Percentiles rank a stretch among this genome's conserved stretches.
Evolutionary conservation across 768 basidiomycete genomes (phyloP).

Genomic region (Galerina marginata): DNA sequence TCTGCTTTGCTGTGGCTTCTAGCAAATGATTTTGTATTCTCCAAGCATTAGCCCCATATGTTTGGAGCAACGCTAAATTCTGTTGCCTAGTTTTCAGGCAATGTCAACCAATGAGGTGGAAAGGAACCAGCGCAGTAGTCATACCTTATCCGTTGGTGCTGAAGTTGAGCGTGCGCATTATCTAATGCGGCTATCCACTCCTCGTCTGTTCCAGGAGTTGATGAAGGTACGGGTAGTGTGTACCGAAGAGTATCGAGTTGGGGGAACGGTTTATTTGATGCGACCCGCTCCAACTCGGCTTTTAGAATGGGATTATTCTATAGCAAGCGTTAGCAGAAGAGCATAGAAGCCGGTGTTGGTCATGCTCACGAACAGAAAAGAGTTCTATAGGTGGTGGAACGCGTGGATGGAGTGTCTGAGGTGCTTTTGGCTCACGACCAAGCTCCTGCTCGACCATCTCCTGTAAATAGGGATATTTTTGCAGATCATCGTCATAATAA

Average conservation of each 20-base stretch:
- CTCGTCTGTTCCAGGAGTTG: conserved; percentile 67
- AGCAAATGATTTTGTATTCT: conserved; percentile 89
- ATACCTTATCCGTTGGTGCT: conserved; percentile 84
- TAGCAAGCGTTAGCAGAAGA: background rate
- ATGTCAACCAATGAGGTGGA: conserved; percentile 4
- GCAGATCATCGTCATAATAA: conserved; percentile 94
- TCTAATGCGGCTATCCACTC: conserved; percentile 78
- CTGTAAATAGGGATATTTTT: conserved; percentile 70
- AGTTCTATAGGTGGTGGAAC: conserved; percentile 70
- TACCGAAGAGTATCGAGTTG: conserved; percentile 76
- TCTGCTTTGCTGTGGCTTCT: conserved; percentile 74
- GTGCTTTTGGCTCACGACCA: conserved; percentile 65
- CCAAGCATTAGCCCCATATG: conserved; percentile 91
- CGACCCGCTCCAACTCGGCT: conserved; percentile 78
- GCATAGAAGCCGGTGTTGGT: conserved; percentile 2
- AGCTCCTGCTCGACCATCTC: conserved; percentile 81
- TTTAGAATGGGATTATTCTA: conserved; percentile 74
- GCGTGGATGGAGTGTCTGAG: conserved; percentile 69
- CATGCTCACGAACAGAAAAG: conserved; percentile 68
- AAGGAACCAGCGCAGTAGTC: conserved; percentile 19
- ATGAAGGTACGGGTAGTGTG: conserved; percentile 70
- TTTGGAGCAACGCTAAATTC: conserved; percentile 82
- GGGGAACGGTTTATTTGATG: conserved; percentile 65
- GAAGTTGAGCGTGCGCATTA: conserved; percentile 82
- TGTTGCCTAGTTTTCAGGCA: conserved; percentile 59